phyloP scores from a whole-genome alignment of 2,329 filamentous ascomycete species.

The Paecilomyces variotii region DNA sequence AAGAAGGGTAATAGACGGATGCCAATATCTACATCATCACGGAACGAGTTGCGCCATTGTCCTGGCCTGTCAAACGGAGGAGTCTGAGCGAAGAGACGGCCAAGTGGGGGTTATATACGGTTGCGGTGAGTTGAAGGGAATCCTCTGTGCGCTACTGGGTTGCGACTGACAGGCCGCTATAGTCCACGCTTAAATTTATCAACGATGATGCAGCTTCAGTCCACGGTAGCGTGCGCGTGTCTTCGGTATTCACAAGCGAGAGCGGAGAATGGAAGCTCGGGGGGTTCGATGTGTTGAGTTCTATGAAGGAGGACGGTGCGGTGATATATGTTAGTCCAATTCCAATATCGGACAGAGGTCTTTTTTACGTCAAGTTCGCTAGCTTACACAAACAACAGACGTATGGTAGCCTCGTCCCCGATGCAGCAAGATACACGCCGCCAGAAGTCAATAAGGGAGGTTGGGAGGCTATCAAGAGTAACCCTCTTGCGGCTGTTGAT shows the following conservation, averaged over 20 bases:
- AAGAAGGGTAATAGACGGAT: slow-evolving; percentile 59
- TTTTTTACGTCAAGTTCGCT: not conserved
- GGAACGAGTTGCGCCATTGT: slow-evolving; percentile 76
- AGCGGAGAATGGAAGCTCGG: slow-evolving; percentile 97
- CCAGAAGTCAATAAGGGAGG: slow-evolving; percentile 79
- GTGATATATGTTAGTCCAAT: slow-evolving; percentile 65
- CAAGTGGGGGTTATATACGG: slow-evolving; percentile 87
- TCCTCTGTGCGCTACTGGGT: not conserved
- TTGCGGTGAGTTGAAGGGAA: slow-evolving; percentile 54
- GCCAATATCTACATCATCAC: slow-evolving; percentile 94
- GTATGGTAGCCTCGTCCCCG: slow-evolving; percentile 79
- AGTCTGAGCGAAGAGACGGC: slow-evolving; percentile 84
- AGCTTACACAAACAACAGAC: slow-evolving; percentile 44
- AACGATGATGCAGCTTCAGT: slow-evolving; percentile 89
- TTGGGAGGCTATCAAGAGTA: slow-evolving; percentile 86
- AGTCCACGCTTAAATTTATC: slow-evolving; percentile 92
- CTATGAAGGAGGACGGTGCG: slow-evolving; percentile 90
- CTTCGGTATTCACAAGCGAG: slow-evolving; percentile 86
- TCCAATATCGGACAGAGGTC: not conserved
- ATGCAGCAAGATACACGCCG: slow-evolving; percentile 73
- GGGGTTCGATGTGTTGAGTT: slow-evolving; percentile 89
- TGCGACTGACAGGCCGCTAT: slow-evolving; percentile 1
- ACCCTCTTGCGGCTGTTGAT: slow-evolving; percentile 73
- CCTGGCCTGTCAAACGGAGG: slow-evolving; percentile 84
- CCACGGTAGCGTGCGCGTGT: slow-evolving; percentile 76